Conservation (phyloP, 2,329 filamentous ascomycete genomes). For the Aureobasidium sp. region DNA sequence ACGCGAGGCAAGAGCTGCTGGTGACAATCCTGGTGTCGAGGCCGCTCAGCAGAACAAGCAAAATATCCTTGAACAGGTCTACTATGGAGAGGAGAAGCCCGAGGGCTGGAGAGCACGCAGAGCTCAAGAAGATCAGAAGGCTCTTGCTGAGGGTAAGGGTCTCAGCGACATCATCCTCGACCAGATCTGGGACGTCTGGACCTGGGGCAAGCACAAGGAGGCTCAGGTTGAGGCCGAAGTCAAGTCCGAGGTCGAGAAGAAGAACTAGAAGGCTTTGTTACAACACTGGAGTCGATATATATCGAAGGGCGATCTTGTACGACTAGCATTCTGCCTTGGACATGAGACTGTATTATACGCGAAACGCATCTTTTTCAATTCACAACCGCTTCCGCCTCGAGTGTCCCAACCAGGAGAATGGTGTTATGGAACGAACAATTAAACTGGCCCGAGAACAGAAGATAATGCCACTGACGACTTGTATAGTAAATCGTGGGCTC, state of each 20-base stretch:
- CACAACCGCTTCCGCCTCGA: not conserved
- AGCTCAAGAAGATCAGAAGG: slow-evolving; percentile 36
- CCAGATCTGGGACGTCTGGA: slow-evolving; percentile 23
- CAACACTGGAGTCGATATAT: not conserved
- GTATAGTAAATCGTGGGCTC: not conserved
- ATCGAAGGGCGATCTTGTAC: not conserved
- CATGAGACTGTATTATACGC: not conserved
- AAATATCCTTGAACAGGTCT: slow-evolving; percentile 26
- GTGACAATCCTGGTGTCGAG: slow-evolving; percentile 22
- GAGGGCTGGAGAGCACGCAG: slow-evolving; percentile 36
- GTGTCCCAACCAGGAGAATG: not conserved
- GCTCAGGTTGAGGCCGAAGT: slow-evolving; percentile 12
- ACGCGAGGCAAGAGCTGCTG: slow-evolving; percentile 29
- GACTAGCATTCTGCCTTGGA: not conserved
- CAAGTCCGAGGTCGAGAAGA: slow-evolving; percentile 3
- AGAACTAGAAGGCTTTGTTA: not conserved
- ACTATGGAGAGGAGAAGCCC: slow-evolving; percentile 30
- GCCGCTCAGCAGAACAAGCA: slow-evolving; percentile 14
- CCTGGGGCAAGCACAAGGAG: slow-evolving; percentile 17
- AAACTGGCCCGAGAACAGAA: not conserved
- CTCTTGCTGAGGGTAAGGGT: slow-evolving; percentile 29
- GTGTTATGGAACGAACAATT: not conserved
- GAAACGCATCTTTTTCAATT: not conserved
- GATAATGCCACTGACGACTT: not conserved
- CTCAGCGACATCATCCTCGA: slow-evolving; percentile 30